These are phyloP conservation scores for Plasmodium knowlesi DNA, from an alignment of 169 alveolate genomes.

Conservation along the genomic window DNA sequence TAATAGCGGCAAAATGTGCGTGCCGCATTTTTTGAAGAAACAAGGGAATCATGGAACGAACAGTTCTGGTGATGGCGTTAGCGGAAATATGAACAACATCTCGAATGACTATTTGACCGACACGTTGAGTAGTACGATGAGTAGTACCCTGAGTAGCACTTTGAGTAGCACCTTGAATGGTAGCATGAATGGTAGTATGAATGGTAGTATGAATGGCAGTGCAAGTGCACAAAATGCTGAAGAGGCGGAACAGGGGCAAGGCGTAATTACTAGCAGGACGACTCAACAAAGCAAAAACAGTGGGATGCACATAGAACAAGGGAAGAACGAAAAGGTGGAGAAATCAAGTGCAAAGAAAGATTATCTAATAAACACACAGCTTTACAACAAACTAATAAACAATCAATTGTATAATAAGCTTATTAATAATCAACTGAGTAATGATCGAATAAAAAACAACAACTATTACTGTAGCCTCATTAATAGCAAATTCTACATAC, in stretches of 20 bases:
- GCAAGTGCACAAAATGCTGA: neutral
- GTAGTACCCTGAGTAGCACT: no score
- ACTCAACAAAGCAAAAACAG: neutral
- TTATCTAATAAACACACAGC: conserved; percentile 4
- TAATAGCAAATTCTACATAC: conserved; percentile 16
- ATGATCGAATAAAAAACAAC: neutral
- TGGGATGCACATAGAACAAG: neutral
- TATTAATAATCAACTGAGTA: conserved; percentile 10
- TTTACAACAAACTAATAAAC: conserved; percentile 9
- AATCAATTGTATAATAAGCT: conserved; percentile 10
- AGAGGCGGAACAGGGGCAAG: neutral
- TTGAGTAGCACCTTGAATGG: neutral
- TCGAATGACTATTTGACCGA: neutral
- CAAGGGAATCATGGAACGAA: neutral
- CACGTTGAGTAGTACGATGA: no score
- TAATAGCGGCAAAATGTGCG: neutral
- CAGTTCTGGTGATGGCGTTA: neutral
- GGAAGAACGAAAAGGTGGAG: neutral
- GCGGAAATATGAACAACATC: neutral
- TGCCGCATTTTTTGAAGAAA: neutral
- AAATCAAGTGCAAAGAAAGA: neutral
- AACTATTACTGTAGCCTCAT: neutral
- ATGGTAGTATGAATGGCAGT: neutral
- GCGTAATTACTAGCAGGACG: neutral
- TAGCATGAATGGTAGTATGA: neutral